Evolutionary conservation across 441 rosid species (phyloP), one percentile per base, ranked within the genome.

Genomic region (Gossypium laxum): DNA sequence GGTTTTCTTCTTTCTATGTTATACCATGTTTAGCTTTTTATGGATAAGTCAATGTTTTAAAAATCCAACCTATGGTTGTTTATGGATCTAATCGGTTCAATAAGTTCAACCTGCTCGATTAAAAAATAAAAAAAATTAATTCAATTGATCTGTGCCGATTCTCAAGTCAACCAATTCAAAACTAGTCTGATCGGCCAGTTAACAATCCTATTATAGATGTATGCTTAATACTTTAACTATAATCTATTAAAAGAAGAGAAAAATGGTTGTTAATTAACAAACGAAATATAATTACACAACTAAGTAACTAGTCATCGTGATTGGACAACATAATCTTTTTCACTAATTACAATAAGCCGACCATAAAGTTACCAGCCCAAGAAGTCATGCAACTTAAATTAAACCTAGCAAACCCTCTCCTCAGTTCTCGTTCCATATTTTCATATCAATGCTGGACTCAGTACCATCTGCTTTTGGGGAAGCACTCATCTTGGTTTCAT

Each of bases 361-460:
- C 47, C 24, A 50, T 15, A 3, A 28, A 50, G 59, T 10, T 26
- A 50, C 15, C 59, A 28, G 15, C 56, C 17, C 43, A 26, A 67
- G 21, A 43, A 26, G 24, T 1, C 43, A 59, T 59, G 65, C 43
- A 14, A 59, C 17, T 7, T 10, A 38, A 34, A 62, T 34, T 62
- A 30, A 61, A 32, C 22, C 50, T 8, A 34, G 67, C 48, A 48
- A 43, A 22, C 55, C 12, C 55, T 64, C 52, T 43, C 50, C 8
- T 54, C 34, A 24, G 6, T 41, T 72, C 38, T 30, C 6, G 41
- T 54, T 74, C 78, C 17, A 7, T 70, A 15, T 22, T 73, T 55
- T 54, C 47, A 17, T 28, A 28, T 50, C 71, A 67, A 21, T 10
- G 59, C 78, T 51, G 28, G 74, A 65, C 72, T 75, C 74, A 52